A percentile compares a stretch with the other conserved stretches of the same genome.
phyloP scores from a whole-genome alignment of 1,284 basidiomycete species.

The Paramarasmius palmivorus region DNA sequence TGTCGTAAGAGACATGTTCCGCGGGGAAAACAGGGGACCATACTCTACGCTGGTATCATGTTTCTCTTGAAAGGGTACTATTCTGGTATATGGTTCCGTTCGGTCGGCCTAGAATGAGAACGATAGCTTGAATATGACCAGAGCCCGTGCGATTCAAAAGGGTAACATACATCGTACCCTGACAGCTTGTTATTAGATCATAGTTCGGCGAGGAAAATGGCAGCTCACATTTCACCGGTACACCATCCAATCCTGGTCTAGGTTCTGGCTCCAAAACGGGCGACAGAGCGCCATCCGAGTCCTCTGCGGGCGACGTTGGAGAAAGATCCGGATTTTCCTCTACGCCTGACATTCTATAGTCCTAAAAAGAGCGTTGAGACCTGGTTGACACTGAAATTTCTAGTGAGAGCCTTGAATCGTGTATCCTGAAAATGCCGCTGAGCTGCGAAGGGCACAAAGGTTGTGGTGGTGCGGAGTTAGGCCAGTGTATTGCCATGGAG shows the following conservation, averaged over 20 bases:
- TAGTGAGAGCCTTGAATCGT: too few species aligned
- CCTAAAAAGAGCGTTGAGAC: too few species aligned
- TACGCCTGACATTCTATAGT: not conserved
- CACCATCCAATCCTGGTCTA: constrained; percentile 45
- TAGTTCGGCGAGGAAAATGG: constrained; percentile 13
- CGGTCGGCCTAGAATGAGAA: constrained; percentile 62
- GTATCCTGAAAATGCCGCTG: too few species aligned
- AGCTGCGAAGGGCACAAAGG: too few species aligned
- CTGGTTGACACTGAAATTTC: too few species aligned
- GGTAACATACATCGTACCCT: constrained; percentile 42
- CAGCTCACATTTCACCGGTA: constrained; percentile 42
- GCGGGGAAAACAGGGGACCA: constrained; percentile 28
- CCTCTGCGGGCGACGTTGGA: constrained; percentile 43
- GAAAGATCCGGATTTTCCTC: constrained; percentile 39
- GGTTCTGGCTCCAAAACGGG: constrained; percentile 40
- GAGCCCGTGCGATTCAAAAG: constrained; percentile 14
- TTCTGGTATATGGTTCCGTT: constrained; percentile 77
- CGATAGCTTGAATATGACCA: not conserved
- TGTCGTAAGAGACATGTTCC: not conserved
- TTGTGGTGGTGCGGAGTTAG: too few species aligned
- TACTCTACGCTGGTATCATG: constrained; percentile 81
- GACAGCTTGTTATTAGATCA: constrained; percentile 1
- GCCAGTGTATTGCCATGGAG: too few species aligned
- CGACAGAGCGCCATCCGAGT: constrained; percentile 39
- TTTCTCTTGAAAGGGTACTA: constrained; percentile 78